phyloP scores from a whole-genome alignment of 2,329 filamentous ascomycete species.

The Emmonsia crescens region DNA sequence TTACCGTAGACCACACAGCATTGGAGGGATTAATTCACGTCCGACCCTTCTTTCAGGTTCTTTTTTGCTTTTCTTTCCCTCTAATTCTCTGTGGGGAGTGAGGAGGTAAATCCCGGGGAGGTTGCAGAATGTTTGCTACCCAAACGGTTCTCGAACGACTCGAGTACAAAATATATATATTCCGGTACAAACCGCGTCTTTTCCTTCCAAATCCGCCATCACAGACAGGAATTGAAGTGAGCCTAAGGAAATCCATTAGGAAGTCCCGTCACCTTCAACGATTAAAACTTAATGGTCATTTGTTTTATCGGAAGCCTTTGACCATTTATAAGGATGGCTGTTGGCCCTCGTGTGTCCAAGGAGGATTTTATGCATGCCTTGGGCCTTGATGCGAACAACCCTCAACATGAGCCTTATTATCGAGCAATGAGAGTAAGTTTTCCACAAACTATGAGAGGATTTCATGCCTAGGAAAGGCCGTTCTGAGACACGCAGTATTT shows the following conservation, averaged over 20 bases:
- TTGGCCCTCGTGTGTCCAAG: slow-evolving; percentile 35
- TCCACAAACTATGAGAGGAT: not conserved
- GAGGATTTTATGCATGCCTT: slow-evolving; percentile 38
- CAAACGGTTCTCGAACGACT: slow-evolving; percentile 2
- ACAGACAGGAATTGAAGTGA: not conserved
- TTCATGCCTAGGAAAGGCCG: not conserved
- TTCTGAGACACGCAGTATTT: not conserved
- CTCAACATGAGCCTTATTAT: slow-evolving; percentile 35
- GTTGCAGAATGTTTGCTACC: slow-evolving; percentile 11
- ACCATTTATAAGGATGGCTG: slow-evolving; percentile 19
- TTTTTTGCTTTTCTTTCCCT: not conserved
- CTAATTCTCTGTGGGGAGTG: not conserved
- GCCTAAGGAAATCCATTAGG: not conserved
- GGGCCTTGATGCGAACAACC: slow-evolving; percentile 30
- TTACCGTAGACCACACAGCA: slow-evolving; percentile 1
- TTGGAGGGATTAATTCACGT: not conserved
- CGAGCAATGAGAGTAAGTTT: slow-evolving; percentile 35
- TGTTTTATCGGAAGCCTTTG: slow-evolving; percentile 1
- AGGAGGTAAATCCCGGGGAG: not conserved
- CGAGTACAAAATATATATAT: slow-evolving; percentile 1
- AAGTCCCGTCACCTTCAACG: not conserved
- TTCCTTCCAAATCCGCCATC: not conserved
- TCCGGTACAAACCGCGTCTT: slow-evolving; percentile 2
- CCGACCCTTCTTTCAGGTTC: slow-evolving; percentile 1
- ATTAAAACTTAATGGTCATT: not conserved